Conservation (phyloP, 2,329 filamentous ascomycete genomes). For the Verticillium zaregamsianum region DNA sequence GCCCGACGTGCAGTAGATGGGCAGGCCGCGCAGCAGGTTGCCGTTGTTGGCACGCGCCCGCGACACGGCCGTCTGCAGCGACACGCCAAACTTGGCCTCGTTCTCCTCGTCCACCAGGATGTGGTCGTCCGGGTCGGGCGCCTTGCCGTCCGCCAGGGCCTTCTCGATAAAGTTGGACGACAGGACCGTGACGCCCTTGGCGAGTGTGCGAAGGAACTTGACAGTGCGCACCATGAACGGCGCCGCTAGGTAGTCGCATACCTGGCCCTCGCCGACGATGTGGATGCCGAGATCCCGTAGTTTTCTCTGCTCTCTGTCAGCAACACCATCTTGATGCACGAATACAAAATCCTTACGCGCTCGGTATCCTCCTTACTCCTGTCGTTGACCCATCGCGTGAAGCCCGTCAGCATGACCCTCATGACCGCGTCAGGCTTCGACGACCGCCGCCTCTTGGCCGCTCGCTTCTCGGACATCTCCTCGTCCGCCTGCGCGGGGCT, state of each 20-base stretch:
- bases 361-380: constrained; percentile 73
- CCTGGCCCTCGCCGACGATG: constrained; percentile 69
- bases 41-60: constrained; percentile 74
- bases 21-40: constrained; percentile 68
- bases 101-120: constrained; percentile 66
- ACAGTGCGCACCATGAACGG: constrained; percentile 83
- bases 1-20: constrained; percentile 78
- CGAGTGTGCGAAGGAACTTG: constrained; percentile 88
- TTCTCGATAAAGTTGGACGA: constrained; percentile 74
- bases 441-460: constrained; percentile 59
- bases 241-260: constrained; percentile 82
- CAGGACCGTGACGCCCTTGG: constrained; percentile 74
- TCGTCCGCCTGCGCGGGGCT: constrained; percentile 20
- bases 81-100: constrained; percentile 68
- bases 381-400: constrained; percentile 74
- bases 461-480: constrained; percentile 43
- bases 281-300: constrained; percentile 80
- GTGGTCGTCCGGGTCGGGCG: constrained; percentile 63
- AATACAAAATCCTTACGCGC: constrained; percentile 52
- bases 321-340: constrained; percentile 10
- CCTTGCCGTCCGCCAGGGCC: constrained; percentile 64
- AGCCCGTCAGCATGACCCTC: constrained; percentile 78
- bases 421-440: constrained; percentile 63
- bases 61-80: constrained; percentile 61
- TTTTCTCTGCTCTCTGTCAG: constrained; percentile 56